These are phyloP conservation scores for Xylaria acuta DNA, from an alignment of 495 filamentous ascomycete species.

Conservation along the genomic window DNA sequence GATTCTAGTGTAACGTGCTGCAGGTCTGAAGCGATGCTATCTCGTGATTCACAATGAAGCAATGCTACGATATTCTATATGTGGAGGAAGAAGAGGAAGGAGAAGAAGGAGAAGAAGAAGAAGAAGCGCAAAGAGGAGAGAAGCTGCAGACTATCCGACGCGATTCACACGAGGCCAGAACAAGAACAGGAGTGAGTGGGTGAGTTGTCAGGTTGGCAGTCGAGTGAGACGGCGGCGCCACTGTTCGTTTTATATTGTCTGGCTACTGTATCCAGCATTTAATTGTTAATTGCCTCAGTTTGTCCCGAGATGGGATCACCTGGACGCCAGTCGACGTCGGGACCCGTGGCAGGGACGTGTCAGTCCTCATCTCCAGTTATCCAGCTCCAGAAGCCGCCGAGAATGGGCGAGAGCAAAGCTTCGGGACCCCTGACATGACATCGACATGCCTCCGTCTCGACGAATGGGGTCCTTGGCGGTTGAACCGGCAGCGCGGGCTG, in stretches of 20 bases:
- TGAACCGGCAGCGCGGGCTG: conserved; percentile 10
- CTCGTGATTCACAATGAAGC: conserved; percentile 7
- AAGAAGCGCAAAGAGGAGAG: neutral
- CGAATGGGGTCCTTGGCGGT: conserved; percentile 15
- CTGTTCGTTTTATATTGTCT: conserved; percentile 6
- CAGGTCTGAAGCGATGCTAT: neutral
- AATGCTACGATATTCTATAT: conserved; percentile 15
- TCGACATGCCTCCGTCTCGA: neutral
- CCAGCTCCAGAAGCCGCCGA: neutral
- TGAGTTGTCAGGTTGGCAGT: neutral
- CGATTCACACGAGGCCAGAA: neutral
- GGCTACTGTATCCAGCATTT: neutral
- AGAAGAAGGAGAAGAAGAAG: too few relatives aligned
- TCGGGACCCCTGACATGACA: conserved; percentile 11
- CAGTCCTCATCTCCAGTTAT: conserved; percentile 3
- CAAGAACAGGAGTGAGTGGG: neutral
- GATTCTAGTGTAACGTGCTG: conserved; percentile 25
- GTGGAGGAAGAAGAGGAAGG: neutral
- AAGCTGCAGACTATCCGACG: neutral
- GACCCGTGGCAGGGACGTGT: conserved; percentile 4
- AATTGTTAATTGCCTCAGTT: conserved; percentile 8
- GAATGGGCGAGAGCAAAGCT: neutral
- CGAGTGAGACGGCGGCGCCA: conserved; percentile 11
- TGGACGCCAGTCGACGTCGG: neutral
- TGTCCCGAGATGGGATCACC: conserved; percentile 13